Percentiles rank a stretch among this genome's conserved stretches.
phyloP scores from a whole-genome alignment of 2,329 filamentous ascomycete genomes.

The Venturia asperata region DNA sequence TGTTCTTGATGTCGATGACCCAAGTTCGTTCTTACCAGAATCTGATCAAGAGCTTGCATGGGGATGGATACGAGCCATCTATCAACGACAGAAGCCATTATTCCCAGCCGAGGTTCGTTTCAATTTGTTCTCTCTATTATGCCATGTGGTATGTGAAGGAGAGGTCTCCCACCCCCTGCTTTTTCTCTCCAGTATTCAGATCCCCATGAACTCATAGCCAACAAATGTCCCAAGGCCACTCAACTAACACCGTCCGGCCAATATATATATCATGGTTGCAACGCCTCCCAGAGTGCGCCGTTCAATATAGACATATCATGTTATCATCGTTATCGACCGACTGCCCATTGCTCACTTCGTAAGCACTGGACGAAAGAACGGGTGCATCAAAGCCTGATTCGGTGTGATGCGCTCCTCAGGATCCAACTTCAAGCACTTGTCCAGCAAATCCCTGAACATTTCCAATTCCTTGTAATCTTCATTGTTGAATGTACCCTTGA shows the following conservation, averaged over 20 bases:
- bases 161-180: neutral
- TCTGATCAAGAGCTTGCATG: too few relatives aligned
- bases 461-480: constrained; percentile 69
- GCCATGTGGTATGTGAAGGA: neutral
- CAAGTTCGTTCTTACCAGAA: too few relatives aligned
- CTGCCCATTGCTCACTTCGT: neutral
- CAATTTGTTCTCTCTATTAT: neutral
- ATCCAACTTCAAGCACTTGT: constrained; percentile 81
- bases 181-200: neutral
- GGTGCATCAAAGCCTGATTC: constrained; percentile 77
- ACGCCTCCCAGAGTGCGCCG: neutral
- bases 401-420: constrained; percentile 88
- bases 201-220: neutral
- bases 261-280: neutral
- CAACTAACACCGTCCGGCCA: neutral
- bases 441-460: constrained; percentile 78
- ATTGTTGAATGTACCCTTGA: constrained; percentile 31
- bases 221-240: neutral
- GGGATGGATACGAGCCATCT: too few relatives aligned
- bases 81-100: too few relatives aligned
- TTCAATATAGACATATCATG: neutral
- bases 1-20: too few relatives aligned
- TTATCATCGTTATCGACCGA: neutral
- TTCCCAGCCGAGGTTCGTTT: too few relatives aligned
- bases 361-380: constrained; percentile 45